Evolutionary conservation across 83 land plant genomes (phyloP).

Genomic region (Picea engelmannii): DNA sequence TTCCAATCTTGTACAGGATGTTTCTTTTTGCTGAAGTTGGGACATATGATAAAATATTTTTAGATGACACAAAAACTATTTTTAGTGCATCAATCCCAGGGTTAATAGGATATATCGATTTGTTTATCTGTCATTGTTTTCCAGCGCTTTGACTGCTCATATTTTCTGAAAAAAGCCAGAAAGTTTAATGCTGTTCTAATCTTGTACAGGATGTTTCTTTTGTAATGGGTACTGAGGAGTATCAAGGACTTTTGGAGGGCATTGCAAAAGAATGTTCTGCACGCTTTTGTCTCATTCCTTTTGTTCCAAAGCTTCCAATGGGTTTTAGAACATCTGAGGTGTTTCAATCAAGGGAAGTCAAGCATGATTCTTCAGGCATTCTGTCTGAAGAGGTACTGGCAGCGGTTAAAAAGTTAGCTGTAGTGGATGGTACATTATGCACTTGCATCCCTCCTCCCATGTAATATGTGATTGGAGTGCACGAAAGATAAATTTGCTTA

Average conservation of each 20-base stretch:
- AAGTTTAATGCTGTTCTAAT: not conserved
- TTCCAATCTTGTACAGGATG: conserved; percentile 50
- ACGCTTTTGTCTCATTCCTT: conserved; percentile 66
- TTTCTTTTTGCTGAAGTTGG: conserved; percentile 35
- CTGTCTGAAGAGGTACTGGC: conserved; percentile 21
- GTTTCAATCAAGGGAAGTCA: not conserved
- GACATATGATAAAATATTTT: too few relatives aligned
- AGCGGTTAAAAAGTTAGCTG: conserved; percentile 20
- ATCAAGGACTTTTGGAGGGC: conserved; percentile 55
- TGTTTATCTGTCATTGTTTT: not conserved
- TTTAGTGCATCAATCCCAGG: not conserved
- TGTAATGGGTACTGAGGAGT: conserved; percentile 79
- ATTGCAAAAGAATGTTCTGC: conserved; percentile 69
- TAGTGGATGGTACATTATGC: conserved; percentile 22
- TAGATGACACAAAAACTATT: too few relatives aligned
- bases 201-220: conserved; percentile 76
- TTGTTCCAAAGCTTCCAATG: conserved; percentile 36
- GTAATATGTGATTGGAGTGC: not conserved
- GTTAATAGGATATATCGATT: not conserved
- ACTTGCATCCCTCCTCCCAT: not conserved
- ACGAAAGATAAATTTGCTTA: not conserved
- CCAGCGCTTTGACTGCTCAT: not conserved
- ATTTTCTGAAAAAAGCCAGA: not conserved
- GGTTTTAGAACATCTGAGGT: not conserved
- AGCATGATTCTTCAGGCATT: not conserved